These are phyloP conservation scores for Apiospora malaysiana DNA, from an alignment of 2,329 filamentous ascomycete genomes.

Conservation along the genomic window DNA sequence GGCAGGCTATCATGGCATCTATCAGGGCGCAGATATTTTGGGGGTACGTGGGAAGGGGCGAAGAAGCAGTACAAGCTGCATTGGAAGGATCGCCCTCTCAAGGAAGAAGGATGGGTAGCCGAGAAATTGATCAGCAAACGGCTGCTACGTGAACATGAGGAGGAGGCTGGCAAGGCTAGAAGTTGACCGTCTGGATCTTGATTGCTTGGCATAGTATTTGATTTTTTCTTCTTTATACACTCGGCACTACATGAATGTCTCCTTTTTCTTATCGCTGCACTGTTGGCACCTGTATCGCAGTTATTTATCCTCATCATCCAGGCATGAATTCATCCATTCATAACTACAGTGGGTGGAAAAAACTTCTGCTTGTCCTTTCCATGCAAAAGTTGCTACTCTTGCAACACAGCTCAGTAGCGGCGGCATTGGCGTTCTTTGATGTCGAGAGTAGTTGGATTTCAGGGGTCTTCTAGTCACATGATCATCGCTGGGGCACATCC, in stretches of 20 bases:
- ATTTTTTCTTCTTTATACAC: not conserved
- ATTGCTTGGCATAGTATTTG: not conserved
- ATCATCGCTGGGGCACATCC: not conserved
- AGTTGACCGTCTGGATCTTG: not conserved
- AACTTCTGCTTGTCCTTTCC: not conserved
- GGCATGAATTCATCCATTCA: not conserved
- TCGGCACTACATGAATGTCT: not conserved
- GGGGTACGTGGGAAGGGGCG: not conserved
- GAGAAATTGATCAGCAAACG: not conserved
- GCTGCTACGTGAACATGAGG: not conserved
- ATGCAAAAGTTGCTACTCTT: not conserved
- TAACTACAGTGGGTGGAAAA: not conserved
- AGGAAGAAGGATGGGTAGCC: not conserved
- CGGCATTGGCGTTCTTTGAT: not conserved
- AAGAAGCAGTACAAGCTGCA: constrained; percentile 5
- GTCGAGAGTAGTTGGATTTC: not conserved
- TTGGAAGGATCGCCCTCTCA: not conserved
- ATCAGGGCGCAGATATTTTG: not conserved
- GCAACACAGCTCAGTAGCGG: not conserved
- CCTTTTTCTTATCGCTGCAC: not conserved
- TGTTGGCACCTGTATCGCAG: not conserved
- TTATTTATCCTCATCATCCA: not conserved
- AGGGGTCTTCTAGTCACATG: not conserved
- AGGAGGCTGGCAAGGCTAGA: not conserved
- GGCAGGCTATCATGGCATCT: not conserved